Percentiles rank a stretch among this genome's conserved stretches.
These are phyloP conservation scores for Alternaria dauci DNA, from an alignment of 2,329 filamentous ascomycete genomes.

Conservation along the genomic window DNA sequence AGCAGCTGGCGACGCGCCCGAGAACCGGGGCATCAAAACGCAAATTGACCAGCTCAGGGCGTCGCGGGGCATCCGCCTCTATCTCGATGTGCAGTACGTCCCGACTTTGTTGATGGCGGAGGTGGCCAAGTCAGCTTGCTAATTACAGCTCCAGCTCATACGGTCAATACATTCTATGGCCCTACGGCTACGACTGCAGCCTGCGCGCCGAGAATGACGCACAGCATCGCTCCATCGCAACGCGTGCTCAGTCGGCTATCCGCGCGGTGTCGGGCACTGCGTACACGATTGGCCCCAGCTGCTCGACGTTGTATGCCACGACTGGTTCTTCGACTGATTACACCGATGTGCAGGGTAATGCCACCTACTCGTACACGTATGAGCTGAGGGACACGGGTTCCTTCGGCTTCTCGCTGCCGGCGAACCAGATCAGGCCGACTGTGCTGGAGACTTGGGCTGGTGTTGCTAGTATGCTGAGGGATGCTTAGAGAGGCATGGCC, in stretches of 20 bases:
- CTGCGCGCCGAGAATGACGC: slow-evolving; percentile 57
- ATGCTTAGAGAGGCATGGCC: slow-evolving; percentile 21
- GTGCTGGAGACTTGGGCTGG: slow-evolving; percentile 59
- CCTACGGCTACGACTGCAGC: slow-evolving; percentile 67
- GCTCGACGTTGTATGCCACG: slow-evolving; percentile 67
- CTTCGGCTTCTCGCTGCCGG: slow-evolving; percentile 59
- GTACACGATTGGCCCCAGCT: slow-evolving; percentile 60
- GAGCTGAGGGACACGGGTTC: slow-evolving; percentile 60
- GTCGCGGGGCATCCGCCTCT: slow-evolving; percentile 64
- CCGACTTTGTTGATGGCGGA: too few species aligned
- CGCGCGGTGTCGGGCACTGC: slow-evolving; percentile 60
- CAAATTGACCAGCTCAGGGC: slow-evolving; percentile 53
- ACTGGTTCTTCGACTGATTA: slow-evolving; percentile 57
- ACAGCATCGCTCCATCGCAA: slow-evolving; percentile 60
- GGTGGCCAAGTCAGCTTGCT: background rate
- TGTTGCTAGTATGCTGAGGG: slow-evolving; percentile 39
- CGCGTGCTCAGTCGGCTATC: slow-evolving; percentile 61
- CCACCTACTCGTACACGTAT: slow-evolving; percentile 58
- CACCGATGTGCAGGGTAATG: slow-evolving; percentile 51
- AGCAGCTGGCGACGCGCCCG: slow-evolving; percentile 44
- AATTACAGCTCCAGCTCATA: slow-evolving; percentile 13
- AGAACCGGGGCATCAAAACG: slow-evolving; percentile 53
- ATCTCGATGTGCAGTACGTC: slow-evolving; percentile 71
- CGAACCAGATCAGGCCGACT: slow-evolving; percentile 59
- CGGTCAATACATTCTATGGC: slow-evolving; percentile 53